Base-by-base conservation (phyloP, 2,329 filamentous ascomycete genomes). In the Coleophoma cylindrospora region DNA sequence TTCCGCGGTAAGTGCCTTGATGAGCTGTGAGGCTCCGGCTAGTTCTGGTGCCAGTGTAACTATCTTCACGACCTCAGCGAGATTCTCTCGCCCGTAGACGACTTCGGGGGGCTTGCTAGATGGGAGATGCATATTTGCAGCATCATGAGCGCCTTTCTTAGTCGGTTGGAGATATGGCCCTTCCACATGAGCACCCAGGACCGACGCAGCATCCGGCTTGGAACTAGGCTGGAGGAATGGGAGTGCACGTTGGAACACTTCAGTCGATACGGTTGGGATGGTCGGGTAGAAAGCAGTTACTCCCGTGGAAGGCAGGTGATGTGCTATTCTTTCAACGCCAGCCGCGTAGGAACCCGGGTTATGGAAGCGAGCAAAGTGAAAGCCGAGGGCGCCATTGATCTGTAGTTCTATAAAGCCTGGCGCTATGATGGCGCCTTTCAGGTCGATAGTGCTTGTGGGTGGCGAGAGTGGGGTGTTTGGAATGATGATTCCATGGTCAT, bases 321-420 rank as follows among this genome's bases (percentile, higher is more conserved):
- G 61, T 3, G 75, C 72, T n/a, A 75, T 69, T 33, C 69, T 67
- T 17, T 72, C 64, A 27, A 80, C 62, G 43, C 74, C 72, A 9
- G 59, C 58, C 37, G 57, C 58, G 61, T 77, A 79, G 9, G 51
- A 40, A 14, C 22, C 21, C 19, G 54, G 50, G 43, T 75, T 64
- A 5, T 70, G 63, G 52, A 71, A 76, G 50, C 74, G 70, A 2
- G 76, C 76, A 51, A 79, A 80, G 56, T 80, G 76, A 47, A 79
- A 78, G 2, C 75, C 75, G 6, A 62, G 49, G 34, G 61, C 62
- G 3, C 64, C 64, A 57, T 81, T 81, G 1, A 74, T 79, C 52
- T 81, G 77, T 6, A 81, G 61, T 52, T 81, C 77, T 19, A 80
- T 64, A 56, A 77, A 78, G 3, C 77, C 78, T 10, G 77, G 77